phyloP scores from a whole-genome alignment of 2,329 filamentous ascomycete species.

The Aureobasidium melanogenum region DNA sequence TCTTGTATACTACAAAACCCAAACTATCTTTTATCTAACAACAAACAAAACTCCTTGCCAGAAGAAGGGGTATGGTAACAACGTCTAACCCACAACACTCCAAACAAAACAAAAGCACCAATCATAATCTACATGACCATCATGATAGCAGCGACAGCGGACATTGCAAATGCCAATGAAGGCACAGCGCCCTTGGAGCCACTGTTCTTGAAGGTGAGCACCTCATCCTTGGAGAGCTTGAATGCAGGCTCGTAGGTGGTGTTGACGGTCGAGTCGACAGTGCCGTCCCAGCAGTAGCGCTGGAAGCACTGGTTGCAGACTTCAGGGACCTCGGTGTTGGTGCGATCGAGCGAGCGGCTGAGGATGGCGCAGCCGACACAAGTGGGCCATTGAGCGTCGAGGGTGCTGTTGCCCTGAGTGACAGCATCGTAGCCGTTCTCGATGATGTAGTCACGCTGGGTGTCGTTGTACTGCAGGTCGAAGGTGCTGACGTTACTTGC shows the following conservation, averaged over 20 bases:
- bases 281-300: slow-evolving; percentile 92
- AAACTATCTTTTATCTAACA: neutral
- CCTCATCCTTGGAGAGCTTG: slow-evolving; percentile 10
- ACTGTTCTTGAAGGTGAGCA: neutral
- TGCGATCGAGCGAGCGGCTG: slow-evolving; percentile 63
- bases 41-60: neutral
- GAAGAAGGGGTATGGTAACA: neutral
- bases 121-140: slow-evolving; percentile 3
- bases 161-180: neutral
- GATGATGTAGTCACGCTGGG: slow-evolving; percentile 69
- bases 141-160: neutral
- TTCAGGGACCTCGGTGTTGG: slow-evolving; percentile 57
- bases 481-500: slow-evolving; percentile 75
- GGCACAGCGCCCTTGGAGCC: neutral
- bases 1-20: neutral
- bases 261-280: slow-evolving; percentile 33
- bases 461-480: slow-evolving; percentile 52
- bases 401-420: slow-evolving; percentile 72
- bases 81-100: neutral
- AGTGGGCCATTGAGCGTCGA: slow-evolving; percentile 64
- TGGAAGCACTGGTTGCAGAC: slow-evolving; percentile 70
- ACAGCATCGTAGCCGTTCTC: slow-evolving; percentile 76
- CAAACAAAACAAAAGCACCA: neutral
- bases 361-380: slow-evolving; percentile 88
- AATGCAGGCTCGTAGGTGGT: slow-evolving; percentile 11